Evolutionary conservation across 306 rosid genomes (phyloP), one percentile per base, ranked within the genome.

Genomic region (Cicer arietinum): DNA sequence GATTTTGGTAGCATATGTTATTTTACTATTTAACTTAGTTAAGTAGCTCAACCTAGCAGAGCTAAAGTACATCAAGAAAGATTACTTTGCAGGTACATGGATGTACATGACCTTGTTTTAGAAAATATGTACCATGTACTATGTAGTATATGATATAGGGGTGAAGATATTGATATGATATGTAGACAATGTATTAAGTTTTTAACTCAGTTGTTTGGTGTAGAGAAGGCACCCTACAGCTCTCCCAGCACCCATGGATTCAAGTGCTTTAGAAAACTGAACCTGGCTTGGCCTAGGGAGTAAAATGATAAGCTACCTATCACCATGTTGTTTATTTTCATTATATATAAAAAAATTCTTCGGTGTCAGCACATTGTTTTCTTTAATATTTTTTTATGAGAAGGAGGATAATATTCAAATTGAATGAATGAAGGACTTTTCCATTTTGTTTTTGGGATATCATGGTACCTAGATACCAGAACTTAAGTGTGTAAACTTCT

Each of bases 381-480:
- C 53, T 61, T 41, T 53, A 20, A n/a, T 13, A 14, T 52, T 64
- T 30, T 59, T 75, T 37, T 16, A 71, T 3, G 1, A 48, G 41
- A 8, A 50, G 67, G 67, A 69, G 40, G 56, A 70, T 35, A 50
- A 37, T 30, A 20, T 64, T 63, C 37, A 18, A 57, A 17, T 72
- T 47, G n/a, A 8, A 70, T 17, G 74, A 39, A 45, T 65, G 77
- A 71, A 35, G n/a, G 61, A 30, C 56, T 56, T 48, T 42, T 47
- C 20, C 59, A 25, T 68, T 45, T 67, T 74, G 62, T 51, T 71
- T 39, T 60, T 25, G 53, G 67, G 60, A 72, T 57, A 58, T 17
- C 39, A 30, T 43, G 58, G 68, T 42, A 42, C 37, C 4, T 74
- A 47, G 72, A 58, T 17, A 48, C 56, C 67, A 54, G 66, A 9